Percentiles rank a stretch among this genome's conserved stretches.
Evolutionary conservation across 1,284 basidiomycete genomes (phyloP).

Genomic region (Ceratobasidium sp.): DNA sequence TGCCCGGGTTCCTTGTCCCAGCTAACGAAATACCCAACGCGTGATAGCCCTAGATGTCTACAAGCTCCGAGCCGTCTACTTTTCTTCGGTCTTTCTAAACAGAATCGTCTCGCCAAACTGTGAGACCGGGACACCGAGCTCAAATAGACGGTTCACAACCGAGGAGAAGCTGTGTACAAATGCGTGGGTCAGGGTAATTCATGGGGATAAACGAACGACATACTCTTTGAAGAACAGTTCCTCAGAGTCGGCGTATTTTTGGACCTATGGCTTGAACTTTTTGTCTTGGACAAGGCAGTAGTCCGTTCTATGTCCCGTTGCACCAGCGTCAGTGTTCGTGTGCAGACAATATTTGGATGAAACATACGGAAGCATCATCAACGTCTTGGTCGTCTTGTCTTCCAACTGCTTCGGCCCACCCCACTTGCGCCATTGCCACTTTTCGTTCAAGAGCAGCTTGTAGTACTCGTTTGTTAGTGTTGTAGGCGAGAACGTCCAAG

Average conservation of each 20-base stretch:
- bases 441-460: conserved; percentile 90
- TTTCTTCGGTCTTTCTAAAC: conserved; percentile 8
- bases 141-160: conserved; percentile 81
- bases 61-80: neutral
- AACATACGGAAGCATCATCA: conserved; percentile 97
- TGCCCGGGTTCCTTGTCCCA: neutral
- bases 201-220: conserved; percentile 54
- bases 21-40: neutral
- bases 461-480: conserved; percentile 93
- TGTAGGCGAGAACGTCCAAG: conserved; percentile 91
- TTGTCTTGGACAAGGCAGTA: conserved; percentile 88
- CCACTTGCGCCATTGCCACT: conserved; percentile 91
- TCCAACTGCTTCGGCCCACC: conserved; percentile 93
- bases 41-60: neutral
- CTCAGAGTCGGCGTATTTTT: conserved; percentile 86
- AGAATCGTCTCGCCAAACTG: conserved; percentile 65
- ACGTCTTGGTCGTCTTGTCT: conserved; percentile 87
- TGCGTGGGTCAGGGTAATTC: conserved; percentile 36
- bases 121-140: conserved; percentile 86
- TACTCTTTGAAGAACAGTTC: conserved; percentile 92
- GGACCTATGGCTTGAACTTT: conserved; percentile 86
- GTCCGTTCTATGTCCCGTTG: conserved; percentile 71
- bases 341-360: too few species aligned
- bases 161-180: conserved; percentile 75
- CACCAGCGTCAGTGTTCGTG: too few species aligned